These are phyloP conservation scores for Hypomyces perniciosus DNA, from an alignment of 2,329 filamentous ascomycete genomes.

Conservation along the genomic window DNA sequence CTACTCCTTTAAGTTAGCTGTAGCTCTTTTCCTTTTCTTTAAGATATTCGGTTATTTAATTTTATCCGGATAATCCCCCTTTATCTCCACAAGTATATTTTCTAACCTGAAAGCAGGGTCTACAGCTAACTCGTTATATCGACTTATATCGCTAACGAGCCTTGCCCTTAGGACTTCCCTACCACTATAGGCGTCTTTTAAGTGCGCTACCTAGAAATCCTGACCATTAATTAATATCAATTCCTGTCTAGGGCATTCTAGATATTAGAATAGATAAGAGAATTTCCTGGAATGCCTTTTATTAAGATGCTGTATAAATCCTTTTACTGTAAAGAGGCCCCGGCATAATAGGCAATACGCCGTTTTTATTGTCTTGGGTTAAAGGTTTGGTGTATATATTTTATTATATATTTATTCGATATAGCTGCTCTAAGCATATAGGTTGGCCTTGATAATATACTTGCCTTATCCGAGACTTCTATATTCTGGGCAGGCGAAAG, in stretches of 20 bases:
- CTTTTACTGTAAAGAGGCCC: not conserved
- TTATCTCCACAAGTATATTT: not conserved
- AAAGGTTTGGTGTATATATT: not conserved
- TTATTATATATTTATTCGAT: not conserved
- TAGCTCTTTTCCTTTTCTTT: not conserved
- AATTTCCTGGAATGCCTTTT: constrained; percentile 4
- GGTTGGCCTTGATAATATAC: not conserved
- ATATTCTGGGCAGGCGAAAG: constrained; percentile 3
- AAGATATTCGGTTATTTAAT: not conserved
- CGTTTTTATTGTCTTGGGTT: not conserved
- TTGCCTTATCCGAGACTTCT: not conserved
- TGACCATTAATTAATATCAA: not conserved
- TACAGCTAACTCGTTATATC: too few relatives aligned
- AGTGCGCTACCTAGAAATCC: constrained; percentile 1
- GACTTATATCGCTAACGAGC: not conserved
- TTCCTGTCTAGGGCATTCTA: not conserved
- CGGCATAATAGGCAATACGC: constrained; percentile 4
- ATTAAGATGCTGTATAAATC: not conserved
- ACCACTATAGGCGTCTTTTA: not conserved
- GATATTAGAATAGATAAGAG: constrained; percentile 1
- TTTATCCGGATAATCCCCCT: not conserved
- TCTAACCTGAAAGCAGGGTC: too few relatives aligned
- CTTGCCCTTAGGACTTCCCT: not conserved
- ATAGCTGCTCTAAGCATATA: constrained; percentile 1
- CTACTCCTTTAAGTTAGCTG: not conserved